Evolutionary conservation across 139 green algal species (phyloP), one percentile per base, ranked within the genome.

Genomic region (Deuterostichococcus epilithicus): DNA sequence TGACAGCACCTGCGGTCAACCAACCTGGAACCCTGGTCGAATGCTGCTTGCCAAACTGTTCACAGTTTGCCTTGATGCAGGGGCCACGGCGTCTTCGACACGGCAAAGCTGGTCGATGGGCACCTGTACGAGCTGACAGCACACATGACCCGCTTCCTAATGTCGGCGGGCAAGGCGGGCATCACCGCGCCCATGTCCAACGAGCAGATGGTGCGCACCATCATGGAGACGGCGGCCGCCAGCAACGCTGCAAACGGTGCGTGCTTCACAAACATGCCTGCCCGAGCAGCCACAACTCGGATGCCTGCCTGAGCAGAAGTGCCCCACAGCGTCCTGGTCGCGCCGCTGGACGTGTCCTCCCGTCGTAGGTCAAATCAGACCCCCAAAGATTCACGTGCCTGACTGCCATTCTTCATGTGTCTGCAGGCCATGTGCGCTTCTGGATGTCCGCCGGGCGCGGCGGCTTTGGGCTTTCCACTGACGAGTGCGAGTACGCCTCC

Each of bases 51-150:
- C 13, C 42, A 52, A 23, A 23, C 42, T 13, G 8, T 52, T 52
- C 42, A 52, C 13, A 23, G 42, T 52, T 52, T 52, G 8, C 42
- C 42, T 23, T 23, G 52, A n/a, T 63, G 52, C 52, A 79, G 88
- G 15, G 94, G 95, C 13, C 89, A 98, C 68, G 91, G 76, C 28
- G 89, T 97, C 10, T 94, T 93, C 76, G 94, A 98, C 69, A 92
- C 86, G 0, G 88, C 84, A 0, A 42, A 87, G 0, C 77, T 97
- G 18, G 58, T 78, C 0, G 75, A 93, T 1, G 91, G 92, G 8
- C 80, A 94, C 76, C 44, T 97, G 23, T 97, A 96, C 79, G 78
- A 92, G 83, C 82, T 97, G 28, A 81, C 89, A 28, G 65, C 77
- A 23, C 92, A 95, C 75, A 32, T 97, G 30, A 68, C 82, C 0